These are phyloP conservation scores for Cytospora piceicola DNA, from an alignment of 2,329 filamentous ascomycete species.

Conservation along the genomic window DNA sequence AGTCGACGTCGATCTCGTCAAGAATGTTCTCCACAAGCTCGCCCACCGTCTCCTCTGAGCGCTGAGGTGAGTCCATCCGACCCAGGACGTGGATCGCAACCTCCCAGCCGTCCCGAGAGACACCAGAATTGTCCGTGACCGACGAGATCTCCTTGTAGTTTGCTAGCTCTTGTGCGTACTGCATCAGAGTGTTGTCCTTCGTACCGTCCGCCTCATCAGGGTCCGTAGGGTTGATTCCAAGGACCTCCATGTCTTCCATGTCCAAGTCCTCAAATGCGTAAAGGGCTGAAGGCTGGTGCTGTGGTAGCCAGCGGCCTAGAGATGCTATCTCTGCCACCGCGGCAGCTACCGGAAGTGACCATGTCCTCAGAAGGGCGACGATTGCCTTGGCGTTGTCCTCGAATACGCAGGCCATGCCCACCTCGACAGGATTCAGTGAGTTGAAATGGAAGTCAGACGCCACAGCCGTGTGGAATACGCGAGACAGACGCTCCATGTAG, in stretches of 20 bases:
- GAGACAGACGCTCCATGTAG: constrained; percentile 74
- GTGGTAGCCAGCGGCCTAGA: constrained; percentile 81
- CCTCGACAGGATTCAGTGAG: constrained; percentile 73
- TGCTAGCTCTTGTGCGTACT: constrained; percentile 73
- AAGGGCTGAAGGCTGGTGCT: constrained; percentile 56
- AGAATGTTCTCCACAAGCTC: constrained; percentile 72
- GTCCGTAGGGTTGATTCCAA: constrained; percentile 67
- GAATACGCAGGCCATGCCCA: constrained; percentile 79
- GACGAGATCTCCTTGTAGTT: constrained; percentile 55
- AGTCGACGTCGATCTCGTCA: constrained; percentile 64
- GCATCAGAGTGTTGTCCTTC: constrained; percentile 77
- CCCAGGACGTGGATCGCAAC: constrained; percentile 82
- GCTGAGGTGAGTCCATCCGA: constrained; percentile 73
- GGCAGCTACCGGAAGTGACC: constrained; percentile 79
- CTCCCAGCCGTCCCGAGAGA: constrained; percentile 78
- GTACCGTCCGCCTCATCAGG: constrained; percentile 66
- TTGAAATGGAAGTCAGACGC: constrained; percentile 77
- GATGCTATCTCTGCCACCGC: constrained; percentile 82
- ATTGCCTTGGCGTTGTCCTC: constrained; percentile 81
- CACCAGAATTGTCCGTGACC: constrained; percentile 37
- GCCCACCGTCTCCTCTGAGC: constrained; percentile 74
- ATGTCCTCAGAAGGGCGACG: constrained; percentile 72
- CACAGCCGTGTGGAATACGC: constrained; percentile 71
- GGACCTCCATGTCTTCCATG: constrained; percentile 81
- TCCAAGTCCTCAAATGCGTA: constrained; percentile 70